Base-by-base conservation (phyloP, 108 stramenopile species). In the Mayamaea pseudoterrestris region DNA sequence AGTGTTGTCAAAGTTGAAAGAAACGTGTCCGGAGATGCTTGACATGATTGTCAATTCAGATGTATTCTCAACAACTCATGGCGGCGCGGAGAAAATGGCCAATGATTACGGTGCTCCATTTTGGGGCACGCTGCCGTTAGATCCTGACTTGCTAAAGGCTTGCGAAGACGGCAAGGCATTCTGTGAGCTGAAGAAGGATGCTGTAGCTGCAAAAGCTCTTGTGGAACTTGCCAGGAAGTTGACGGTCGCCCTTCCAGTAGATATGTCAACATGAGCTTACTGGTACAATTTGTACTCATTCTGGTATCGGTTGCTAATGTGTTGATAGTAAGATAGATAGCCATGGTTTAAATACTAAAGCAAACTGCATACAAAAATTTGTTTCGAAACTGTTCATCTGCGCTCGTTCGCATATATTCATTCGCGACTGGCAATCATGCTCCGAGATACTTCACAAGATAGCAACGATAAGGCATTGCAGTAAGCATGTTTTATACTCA, bases 71-170 rank as follows among this genome's bases (percentile, higher is more conserved):
- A 30, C 57, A n/a, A 57, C 58, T n/a, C 35, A 35, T 29, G 57
- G 50, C 28, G 94, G 96, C 3, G 90, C 95, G 0, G 50, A 58
- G 25, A 86, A 68, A 18, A 98, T 98, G 97, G 93, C 96, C 4
- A 60, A 58, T 28, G 56, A 77, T 37, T 94, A 90, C 57, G 48
- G 66, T 6, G 89, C 96, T 2, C 93, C 93, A 2, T 94, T 88
- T 53, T 76, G 96, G 41, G 97, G 97, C 24, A 53, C 58, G 18
- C 24, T 99, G 17, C 96, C 97, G 0, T 55, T 99, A 53, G 98
- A 99, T 74, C 90, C 96, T 0, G 82, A 87, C 40, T 55, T 99
- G 12, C 69, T 94, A 36, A 67, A 74, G 46, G 69, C 90, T 0
- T 98, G 96, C 58, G 98, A 99, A 53, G 60, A 78, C 25, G 98